phyloP scores from a whole-genome alignment of 768 basidiomycete genomes.

The Collybiopsis confluens region DNA sequence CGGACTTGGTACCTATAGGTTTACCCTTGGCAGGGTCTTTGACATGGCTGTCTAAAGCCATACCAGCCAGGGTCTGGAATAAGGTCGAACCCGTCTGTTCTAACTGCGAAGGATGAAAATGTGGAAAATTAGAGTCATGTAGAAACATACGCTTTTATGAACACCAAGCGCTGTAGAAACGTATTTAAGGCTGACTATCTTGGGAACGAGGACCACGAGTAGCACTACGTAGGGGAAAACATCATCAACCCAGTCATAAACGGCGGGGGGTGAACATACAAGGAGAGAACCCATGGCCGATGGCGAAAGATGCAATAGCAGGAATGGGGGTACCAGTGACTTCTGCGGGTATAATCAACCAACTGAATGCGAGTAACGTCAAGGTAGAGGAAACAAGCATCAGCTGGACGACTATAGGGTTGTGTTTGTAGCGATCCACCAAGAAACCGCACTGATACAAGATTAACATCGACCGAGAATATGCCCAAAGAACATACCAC shows the following conservation, averaged over 20 bases:
- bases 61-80: slow-evolving; percentile 69
- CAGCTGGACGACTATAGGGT: slow-evolving; percentile 55
- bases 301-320: slow-evolving; percentile 55
- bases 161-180: slow-evolving; percentile 75
- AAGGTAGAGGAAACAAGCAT: slow-evolving; percentile 54
- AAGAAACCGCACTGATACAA: slow-evolving; percentile 55
- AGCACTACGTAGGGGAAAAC: slow-evolving; percentile 48
- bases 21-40: slow-evolving; percentile 20
- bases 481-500: slow-evolving; percentile 37
- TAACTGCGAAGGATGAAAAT: slow-evolving; percentile 35
- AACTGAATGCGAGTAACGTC: slow-evolving; percentile 58
- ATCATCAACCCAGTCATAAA: too few species aligned
- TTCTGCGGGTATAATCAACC: slow-evolving; percentile 59
- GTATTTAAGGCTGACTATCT: slow-evolving; percentile 65
- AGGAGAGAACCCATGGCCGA: slow-evolving; percentile 73
- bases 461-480: neutral
- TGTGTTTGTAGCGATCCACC: slow-evolving; percentile 54
- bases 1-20: slow-evolving; percentile 20
- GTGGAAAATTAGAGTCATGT: neutral
- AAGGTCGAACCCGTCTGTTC: slow-evolving; percentile 74
- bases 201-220: slow-evolving; percentile 70
- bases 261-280: too few species aligned
- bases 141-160: slow-evolving; percentile 63
- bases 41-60: slow-evolving; percentile 50
- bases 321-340: slow-evolving; percentile 58